Evolutionary conservation across 345 rosid genomes (phyloP).

Genomic region (Excoecaria agallocha): DNA sequence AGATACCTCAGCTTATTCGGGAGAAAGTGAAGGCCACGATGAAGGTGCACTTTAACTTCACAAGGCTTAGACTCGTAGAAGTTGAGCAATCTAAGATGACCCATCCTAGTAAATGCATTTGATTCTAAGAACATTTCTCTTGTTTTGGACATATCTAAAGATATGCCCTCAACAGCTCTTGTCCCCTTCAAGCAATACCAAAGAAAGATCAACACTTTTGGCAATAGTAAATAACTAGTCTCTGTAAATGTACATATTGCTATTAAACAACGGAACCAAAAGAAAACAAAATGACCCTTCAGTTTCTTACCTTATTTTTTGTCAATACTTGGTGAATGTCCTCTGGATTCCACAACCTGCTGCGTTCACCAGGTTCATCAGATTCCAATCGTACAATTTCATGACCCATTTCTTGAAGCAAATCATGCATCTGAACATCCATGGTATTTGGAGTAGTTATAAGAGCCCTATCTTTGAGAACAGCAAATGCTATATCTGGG

Average conservation of each 20-base stretch:
- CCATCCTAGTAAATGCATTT: too few relatives aligned
- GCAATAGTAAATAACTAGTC: too few relatives aligned
- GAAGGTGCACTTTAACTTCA: not conserved
- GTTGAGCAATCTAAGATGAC: too few relatives aligned
- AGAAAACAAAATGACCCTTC: not conserved
- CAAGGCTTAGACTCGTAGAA: too few relatives aligned
- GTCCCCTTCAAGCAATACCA: too few relatives aligned
- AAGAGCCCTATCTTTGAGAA: not conserved
- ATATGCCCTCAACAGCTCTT: too few relatives aligned
- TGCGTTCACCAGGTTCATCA: not conserved
- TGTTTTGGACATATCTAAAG: too few relatives aligned
- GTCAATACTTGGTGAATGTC: not conserved
- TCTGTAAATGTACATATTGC: too few relatives aligned
- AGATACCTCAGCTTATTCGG: constrained; percentile 1
- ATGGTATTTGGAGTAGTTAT: not conserved
- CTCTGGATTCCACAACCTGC: not conserved
- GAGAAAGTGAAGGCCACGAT: not conserved
- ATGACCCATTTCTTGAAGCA: constrained; percentile 8
- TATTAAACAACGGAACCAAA: not conserved
- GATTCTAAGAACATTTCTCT: too few relatives aligned
- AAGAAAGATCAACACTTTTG: too few relatives aligned
- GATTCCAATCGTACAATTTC: not conserved
- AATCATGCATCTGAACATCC: constrained; percentile 6
- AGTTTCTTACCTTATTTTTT: not conserved
- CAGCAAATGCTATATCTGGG: not conserved